Conservation (phyloP, 148 eudicot species). For the Nepenthes gracilis region DNA sequence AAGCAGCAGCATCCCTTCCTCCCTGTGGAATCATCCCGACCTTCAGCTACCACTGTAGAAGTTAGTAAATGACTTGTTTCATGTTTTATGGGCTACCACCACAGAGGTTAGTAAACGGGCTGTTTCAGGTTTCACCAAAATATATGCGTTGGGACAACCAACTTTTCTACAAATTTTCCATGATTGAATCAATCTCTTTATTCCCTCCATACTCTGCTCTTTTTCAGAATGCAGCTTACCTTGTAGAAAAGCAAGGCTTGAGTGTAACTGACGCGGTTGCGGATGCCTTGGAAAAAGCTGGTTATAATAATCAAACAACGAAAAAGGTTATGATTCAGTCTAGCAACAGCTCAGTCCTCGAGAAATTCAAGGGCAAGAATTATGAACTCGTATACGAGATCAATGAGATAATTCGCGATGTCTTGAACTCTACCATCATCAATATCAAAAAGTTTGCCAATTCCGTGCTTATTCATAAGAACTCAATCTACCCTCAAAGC, state of each 20-base stretch:
- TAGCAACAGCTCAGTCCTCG: slow-evolving; percentile 40
- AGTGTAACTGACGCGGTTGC: slow-evolving; percentile 41
- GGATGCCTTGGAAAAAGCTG: slow-evolving; percentile 23
- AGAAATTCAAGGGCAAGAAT: slow-evolving; percentile 18
- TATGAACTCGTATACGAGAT: slow-evolving; percentile 46
- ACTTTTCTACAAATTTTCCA: background rate
- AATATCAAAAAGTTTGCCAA: slow-evolving; percentile 43
- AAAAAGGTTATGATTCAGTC: slow-evolving; percentile 47
- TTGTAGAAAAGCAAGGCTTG: slow-evolving; percentile 42
- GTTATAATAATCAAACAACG: slow-evolving; percentile 15
- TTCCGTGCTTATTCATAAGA: slow-evolving; percentile 40
- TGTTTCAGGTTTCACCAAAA: background rate
- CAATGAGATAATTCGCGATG: slow-evolving; percentile 34
- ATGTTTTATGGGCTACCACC: no score
- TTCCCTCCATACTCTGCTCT: background rate
- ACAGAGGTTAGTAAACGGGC: no score
- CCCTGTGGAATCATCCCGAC: no score
- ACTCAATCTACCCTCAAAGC: slow-evolving; percentile 26
- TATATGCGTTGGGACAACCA: background rate
- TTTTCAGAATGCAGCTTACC: slow-evolving; percentile 52
- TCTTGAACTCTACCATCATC: slow-evolving; percentile 23
- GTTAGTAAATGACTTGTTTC: no score
- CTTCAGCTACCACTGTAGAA: no score
- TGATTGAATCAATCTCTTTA: background rate
- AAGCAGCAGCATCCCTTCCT: no score